phyloP scores from a whole-genome alignment of 768 basidiomycete genomes.

The Paxillus involutus region DNA sequence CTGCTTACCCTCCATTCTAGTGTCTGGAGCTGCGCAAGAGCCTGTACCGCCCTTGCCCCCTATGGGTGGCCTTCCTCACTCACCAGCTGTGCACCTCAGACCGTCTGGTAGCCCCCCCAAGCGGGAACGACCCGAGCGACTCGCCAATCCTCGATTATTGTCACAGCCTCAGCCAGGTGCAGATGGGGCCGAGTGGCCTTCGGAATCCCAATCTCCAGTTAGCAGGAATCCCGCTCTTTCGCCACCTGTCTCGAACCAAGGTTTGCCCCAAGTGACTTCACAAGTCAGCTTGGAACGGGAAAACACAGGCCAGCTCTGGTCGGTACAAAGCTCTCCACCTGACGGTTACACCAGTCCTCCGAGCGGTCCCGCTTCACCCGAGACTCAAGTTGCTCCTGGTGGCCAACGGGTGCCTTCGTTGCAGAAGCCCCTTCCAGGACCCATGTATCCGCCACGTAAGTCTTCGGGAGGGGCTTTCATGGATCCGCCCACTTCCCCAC shows the following conservation, averaged over 20 bases:
- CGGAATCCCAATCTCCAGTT: background rate
- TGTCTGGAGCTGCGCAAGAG: constrained; percentile 58
- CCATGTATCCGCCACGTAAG: constrained; percentile 20
- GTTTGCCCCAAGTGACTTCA: constrained; percentile 2
- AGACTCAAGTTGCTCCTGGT: constrained; percentile 1
- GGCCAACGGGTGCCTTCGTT: constrained; percentile 17
- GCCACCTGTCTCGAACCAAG: constrained; percentile 3
- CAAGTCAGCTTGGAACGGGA: constrained; percentile 5
- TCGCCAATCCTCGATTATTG: constrained; percentile 15
- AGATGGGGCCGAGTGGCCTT: background rate
- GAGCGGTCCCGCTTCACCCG: constrained; percentile 4
- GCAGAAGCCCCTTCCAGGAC: constrained; percentile 17
- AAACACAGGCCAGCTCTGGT: constrained; percentile 1
- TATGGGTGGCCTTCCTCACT: constrained; percentile 34
- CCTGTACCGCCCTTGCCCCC: constrained; percentile 69
- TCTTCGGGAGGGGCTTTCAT: constrained; percentile 18
- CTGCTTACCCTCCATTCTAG: constrained; percentile 31
- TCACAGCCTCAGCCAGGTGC: constrained; percentile 2
- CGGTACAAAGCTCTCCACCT: constrained; percentile 1
- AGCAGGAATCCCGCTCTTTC: background rate
- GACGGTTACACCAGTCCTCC: constrained; percentile 3
- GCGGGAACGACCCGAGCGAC: constrained; percentile 22
- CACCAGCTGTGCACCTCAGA: constrained; percentile 8
- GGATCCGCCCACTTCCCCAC: constrained; percentile 31
- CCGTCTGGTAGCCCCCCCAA: background rate